Base-by-base conservation (phyloP, 305 asterid species). In the Striga hermonthica region DNA sequence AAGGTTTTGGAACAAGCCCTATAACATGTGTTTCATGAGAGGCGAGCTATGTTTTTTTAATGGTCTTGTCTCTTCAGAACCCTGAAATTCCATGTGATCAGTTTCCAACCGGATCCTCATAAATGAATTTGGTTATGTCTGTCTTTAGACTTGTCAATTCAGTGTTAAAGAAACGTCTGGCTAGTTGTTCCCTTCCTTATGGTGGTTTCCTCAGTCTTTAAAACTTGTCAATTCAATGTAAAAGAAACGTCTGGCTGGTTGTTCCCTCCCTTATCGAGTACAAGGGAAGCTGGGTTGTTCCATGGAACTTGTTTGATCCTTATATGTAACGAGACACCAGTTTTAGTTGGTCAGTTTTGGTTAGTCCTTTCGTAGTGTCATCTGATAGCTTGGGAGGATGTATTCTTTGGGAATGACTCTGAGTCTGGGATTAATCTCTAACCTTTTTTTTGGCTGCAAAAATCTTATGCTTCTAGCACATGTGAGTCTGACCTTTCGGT, bases 401-500 rank as follows among this genome's bases (percentile, higher is more conserved):
- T 22, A 4, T 38, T 53, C 28, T 11, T 31, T 11, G 15, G 9
- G 38, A 34, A 62, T 45, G 16, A 57, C 55, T 50, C 13, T 37
- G 60, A 12, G 54, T 48, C 7, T 48, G 54, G 10, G 31, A 22
- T 22, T 22, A 22, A 0, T 2, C 31, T 22, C 31, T 22, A 22
- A 22, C 31, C 31, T 22, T 22, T 22, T 22, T 22, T 22, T 22
- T 22, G 31, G 31, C 31, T 22, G 1, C 31, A 22, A 22, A 22
- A 34, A 64, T 58, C 65, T 70, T 45, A 40, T 60, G 54, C 43
- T 37, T 15, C 61, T 60, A 36, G 50, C 35, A 45, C 9, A 15
- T n/a, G 54, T 48, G 13, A 15, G 1, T 22, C 10, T 49, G 45
- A 35, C 40, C 58, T 12, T 57, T 45, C 28, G 41, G 49, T 49